Conservation (phyloP, 805 yeast species). For the Limtongozyma cylindracea region DNA sequence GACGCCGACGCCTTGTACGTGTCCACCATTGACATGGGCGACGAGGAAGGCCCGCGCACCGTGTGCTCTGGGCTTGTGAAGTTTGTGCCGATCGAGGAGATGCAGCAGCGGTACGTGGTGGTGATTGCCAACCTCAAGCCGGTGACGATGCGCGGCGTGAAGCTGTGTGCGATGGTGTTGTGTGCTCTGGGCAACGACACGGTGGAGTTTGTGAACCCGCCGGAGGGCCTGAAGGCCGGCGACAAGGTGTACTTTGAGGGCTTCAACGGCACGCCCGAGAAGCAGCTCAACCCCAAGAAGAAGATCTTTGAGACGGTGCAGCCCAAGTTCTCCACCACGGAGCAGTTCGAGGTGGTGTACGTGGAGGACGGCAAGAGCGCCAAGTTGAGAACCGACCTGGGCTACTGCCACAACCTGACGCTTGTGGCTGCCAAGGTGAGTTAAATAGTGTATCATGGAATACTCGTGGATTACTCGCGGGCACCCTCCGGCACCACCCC, state of each 20-base stretch:
- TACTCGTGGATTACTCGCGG: no score
- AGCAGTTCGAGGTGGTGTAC: constrained; percentile 51
- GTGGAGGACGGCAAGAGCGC: constrained; percentile 53
- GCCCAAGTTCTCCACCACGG: constrained; percentile 72
- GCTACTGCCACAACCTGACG: constrained; percentile 50
- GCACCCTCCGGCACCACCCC: no score
- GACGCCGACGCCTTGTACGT: constrained; percentile 93
- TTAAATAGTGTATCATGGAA: no score
- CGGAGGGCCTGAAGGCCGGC: constrained; percentile 81
- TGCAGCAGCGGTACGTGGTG: constrained; percentile 85
- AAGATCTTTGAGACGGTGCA: constrained; percentile 92
- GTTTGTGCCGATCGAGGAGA: constrained; percentile 69
- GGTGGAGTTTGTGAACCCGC: constrained; percentile 91
- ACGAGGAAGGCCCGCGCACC: constrained; percentile 91
- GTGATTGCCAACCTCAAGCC: constrained; percentile 94
- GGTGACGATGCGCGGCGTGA: constrained; percentile 92
- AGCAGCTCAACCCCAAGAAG: constrained; percentile 91
- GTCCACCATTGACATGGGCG: constrained; percentile 92
- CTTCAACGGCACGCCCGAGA: constrained; percentile 70
- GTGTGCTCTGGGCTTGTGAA: constrained; percentile 94
- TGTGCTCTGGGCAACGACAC: constrained; percentile 58
- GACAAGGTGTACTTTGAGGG: constrained; percentile 92
- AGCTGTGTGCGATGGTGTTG: constrained; percentile 88
- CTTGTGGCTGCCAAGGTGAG: constrained; percentile 62
- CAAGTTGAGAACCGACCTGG: constrained; percentile 56